These are phyloP conservation scores for Stachybotrys echinatus DNA, from an alignment of 2,329 filamentous ascomycete species.

Conservation along the genomic window DNA sequence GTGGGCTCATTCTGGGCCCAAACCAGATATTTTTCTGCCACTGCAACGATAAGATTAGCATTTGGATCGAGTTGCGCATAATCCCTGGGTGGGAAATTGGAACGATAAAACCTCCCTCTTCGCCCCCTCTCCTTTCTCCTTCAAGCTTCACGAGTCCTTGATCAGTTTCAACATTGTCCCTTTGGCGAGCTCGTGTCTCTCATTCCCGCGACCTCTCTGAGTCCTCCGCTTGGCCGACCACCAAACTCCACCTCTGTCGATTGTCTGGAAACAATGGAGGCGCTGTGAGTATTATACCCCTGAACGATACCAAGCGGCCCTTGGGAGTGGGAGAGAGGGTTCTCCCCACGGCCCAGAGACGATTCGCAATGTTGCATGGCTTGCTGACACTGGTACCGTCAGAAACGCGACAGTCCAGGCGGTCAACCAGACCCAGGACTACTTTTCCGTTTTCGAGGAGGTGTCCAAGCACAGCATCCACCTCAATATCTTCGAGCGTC, in stretches of 20 bases:
- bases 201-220: neutral
- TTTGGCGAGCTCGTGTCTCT: no score
- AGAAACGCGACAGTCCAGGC: conserved; percentile 47
- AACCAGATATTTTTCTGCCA: conserved; percentile 8
- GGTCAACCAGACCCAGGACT: conserved; percentile 44
- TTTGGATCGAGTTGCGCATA: neutral
- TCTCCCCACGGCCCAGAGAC: no score
- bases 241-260: neutral
- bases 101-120: conserved; percentile 25
- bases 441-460: conserved; percentile 56
- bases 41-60: conserved; percentile 5
- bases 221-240: neutral
- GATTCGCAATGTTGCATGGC: neutral
- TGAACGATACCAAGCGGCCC: no score
- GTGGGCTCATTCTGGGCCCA: conserved; percentile 31
- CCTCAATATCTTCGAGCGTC: conserved; percentile 78
- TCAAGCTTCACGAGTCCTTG: neutral
- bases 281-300: neutral
- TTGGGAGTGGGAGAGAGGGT: no score
- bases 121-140: conserved; percentile 14
- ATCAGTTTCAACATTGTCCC: no score
- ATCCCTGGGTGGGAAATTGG: conserved; percentile 3
- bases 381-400: conserved; percentile 10
- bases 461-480: conserved; percentile 72
- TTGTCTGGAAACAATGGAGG: neutral